These are phyloP conservation scores for Senna tora DNA, from an alignment of 306 rosid species.

Conservation along the genomic window DNA sequence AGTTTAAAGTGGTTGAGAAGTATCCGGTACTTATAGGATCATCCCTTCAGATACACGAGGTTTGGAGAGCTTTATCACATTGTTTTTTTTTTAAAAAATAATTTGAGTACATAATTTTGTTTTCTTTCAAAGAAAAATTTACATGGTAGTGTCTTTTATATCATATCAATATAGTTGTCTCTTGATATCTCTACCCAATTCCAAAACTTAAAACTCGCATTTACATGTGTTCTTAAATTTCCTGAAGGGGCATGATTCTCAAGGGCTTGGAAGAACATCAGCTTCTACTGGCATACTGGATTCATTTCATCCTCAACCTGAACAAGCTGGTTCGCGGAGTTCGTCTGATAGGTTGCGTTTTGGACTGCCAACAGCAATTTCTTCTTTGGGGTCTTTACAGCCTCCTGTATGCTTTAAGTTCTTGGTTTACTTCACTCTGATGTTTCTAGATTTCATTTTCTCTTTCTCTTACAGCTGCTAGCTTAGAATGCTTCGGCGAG, in stretches of 20 bases:
- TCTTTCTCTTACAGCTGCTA: background rate
- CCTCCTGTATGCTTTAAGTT: constrained; percentile 71
- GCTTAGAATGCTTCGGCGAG: background rate
- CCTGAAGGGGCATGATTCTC: constrained; percentile 71
- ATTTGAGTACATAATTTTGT: constrained; percentile 3
- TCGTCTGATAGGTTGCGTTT: constrained; percentile 60
- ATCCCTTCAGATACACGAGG: background rate
- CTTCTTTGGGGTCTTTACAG: constrained; percentile 67
- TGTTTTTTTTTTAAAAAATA: background rate
- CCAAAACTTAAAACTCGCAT: constrained; percentile 16
- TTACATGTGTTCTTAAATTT: constrained; percentile 35
- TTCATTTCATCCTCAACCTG: constrained; percentile 58
- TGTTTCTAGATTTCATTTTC: constrained; percentile 30
- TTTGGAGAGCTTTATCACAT: background rate
- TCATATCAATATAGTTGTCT: constrained; percentile 10
- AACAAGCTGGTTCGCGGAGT: constrained; percentile 57
- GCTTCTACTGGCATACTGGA: constrained; percentile 59
- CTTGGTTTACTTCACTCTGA: constrained; percentile 39
- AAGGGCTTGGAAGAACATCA: constrained; percentile 64
- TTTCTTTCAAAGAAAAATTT: background rate
- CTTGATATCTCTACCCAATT: constrained; percentile 23
- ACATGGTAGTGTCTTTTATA: constrained; percentile 11
- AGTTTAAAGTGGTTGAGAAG: background rate
- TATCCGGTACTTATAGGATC: background rate
- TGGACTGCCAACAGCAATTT: constrained; percentile 62